Base-by-base conservation (phyloP, 2,329 filamentous ascomycete species). In the Blastomyces emzantsi region DNA sequence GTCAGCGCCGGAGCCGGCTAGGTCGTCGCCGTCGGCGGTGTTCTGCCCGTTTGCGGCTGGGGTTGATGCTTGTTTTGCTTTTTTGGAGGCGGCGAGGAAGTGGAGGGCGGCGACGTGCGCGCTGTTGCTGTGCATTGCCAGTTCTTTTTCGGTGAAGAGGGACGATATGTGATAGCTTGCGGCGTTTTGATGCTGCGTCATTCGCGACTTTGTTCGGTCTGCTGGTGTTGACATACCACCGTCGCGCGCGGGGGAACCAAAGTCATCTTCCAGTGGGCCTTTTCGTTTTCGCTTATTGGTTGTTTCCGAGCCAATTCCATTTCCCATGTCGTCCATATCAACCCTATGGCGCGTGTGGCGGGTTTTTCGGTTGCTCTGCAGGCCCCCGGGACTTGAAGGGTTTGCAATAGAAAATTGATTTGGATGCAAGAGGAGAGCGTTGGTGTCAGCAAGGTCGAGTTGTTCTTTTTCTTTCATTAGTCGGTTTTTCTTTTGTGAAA, bases 61-160 rank as follows among this genome's bases (percentile, higher is more conserved):
- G n/a, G 72, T 73, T 5, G 71, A 73, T 9, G 72, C 77, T n/a
- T 72, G 70, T 60, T 78, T 77, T 8, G 75, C 70, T 43, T 77
- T 74, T 66, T 75, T 77, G n/a, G 82, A 82, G 63, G 83, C 83
- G 63, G 83, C 80, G 72, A 87, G 86, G 74, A 80, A 80, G 66
- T 80, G 78, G 3, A 82, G 79, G 0, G 86, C 82, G 5, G 84
- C 85, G 39, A 83, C 78, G 60, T 85, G 83, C 2, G 85, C 85
- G 56, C 82, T 80, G 68, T 86, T 85, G 65, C 84, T 85, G 63
- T 85, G 83, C 72, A 84, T 78, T 61, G 81, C 81, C 62, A 88
- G 80, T 72, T 88, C 85, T 75, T 87, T 87, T 66, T 88, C 85
- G 2, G 84, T 87, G 71, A 88, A 88, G 19, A 88, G 78, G n/a